Conservation (phyloP, 2,329 filamentous ascomycete species). For the Trichoderma guizhouense region DNA sequence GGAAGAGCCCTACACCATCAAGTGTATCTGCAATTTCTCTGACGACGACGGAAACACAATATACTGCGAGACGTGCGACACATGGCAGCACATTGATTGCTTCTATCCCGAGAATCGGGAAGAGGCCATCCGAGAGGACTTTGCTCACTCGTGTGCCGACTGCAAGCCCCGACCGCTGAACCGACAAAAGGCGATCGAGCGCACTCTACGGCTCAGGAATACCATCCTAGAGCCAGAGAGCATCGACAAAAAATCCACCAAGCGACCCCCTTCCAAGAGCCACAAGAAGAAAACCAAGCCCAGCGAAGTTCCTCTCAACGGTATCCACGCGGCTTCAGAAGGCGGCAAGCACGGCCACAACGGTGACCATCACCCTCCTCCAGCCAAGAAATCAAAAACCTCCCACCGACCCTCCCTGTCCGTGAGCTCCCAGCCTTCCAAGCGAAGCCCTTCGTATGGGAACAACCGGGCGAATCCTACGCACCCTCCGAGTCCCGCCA, state of each 20-base stretch:
- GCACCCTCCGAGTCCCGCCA: slow-evolving; percentile 71
- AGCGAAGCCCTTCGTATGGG: slow-evolving; percentile 62
- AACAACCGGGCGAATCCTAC: slow-evolving; percentile 55
- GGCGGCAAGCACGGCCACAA: slow-evolving; percentile 46
- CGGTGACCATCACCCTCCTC: slow-evolving; percentile 47
- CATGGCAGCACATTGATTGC: slow-evolving; percentile 97
- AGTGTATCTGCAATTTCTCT: slow-evolving; percentile 90
- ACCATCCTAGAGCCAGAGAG: slow-evolving; percentile 41
- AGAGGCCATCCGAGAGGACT: slow-evolving; percentile 67
- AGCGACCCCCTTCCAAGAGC: slow-evolving; percentile 72
- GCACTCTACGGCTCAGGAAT: slow-evolving; percentile 58
- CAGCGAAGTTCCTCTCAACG: slow-evolving; percentile 62
- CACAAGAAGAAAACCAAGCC: slow-evolving; percentile 88
- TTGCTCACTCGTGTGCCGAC: slow-evolving; percentile 82
- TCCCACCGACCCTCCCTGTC: slow-evolving; percentile 77
- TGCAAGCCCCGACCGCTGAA: slow-evolving; percentile 79
- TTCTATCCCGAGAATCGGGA: slow-evolving; percentile 77
- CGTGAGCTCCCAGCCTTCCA: slow-evolving; percentile 62
- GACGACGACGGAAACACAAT: slow-evolving; percentile 98
- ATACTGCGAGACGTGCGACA: slow-evolving; percentile 91
- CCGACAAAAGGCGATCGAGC: slow-evolving; percentile 68
- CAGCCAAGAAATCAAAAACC: slow-evolving; percentile 77
- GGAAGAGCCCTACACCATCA: slow-evolving; percentile 89
- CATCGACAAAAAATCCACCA: slow-evolving; percentile 67
- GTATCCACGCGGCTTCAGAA: slow-evolving; percentile 59